These are phyloP conservation scores for Phytophthora sansomeana DNA, from an alignment of 352 stramenopile species.

Conservation along the genomic window DNA sequence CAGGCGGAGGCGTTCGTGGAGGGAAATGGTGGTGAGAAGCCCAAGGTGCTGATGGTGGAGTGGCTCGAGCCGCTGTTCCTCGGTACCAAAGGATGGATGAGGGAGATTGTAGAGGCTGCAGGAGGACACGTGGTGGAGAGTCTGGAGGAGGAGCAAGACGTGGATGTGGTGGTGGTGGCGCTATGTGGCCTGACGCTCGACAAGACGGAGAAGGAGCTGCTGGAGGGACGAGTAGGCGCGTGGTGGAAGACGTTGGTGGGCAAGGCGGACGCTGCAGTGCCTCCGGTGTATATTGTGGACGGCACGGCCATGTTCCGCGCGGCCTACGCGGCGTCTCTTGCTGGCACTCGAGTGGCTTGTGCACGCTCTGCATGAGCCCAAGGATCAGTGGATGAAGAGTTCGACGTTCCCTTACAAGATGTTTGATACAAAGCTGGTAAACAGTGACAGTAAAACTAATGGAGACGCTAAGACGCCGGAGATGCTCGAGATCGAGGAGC, in stretches of 20 bases:
- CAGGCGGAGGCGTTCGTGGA: constrained; percentile 27
- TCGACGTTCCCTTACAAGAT: constrained; percentile 56
- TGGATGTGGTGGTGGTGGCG: constrained; percentile 68
- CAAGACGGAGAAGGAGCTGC: constrained; percentile 53
- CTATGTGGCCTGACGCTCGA: constrained; percentile 63
- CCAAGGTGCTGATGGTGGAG: constrained; percentile 66
- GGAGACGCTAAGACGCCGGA: constrained; percentile 22
- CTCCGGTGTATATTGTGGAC: constrained; percentile 62
- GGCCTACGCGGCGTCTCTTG: constrained; percentile 64
- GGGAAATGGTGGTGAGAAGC: constrained; percentile 11
- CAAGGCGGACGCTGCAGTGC: constrained; percentile 10
- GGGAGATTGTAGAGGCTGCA: constrained; percentile 65
- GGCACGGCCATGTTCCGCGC: constrained; percentile 79
- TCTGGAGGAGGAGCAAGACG: constrained; percentile 12
- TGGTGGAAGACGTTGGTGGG: constrained; percentile 48
- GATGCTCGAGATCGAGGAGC: constrained; percentile 62
- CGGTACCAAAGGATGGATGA: constrained; percentile 70
- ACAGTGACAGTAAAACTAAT: constrained; percentile 8
- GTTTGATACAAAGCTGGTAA: constrained; percentile 29
- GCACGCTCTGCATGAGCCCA: constrained; percentile 41
- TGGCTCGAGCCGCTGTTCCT: constrained; percentile 81
- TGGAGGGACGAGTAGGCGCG: constrained; percentile 42
- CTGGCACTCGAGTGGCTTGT: constrained; percentile 69
- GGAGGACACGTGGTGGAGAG: constrained; percentile 49
- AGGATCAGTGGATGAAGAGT: constrained; percentile 36